Evolutionary conservation across 2,329 filamentous ascomycete species (phyloP), one percentile per base, ranked within the genome.

Genomic region (Fusarium sp.): DNA sequence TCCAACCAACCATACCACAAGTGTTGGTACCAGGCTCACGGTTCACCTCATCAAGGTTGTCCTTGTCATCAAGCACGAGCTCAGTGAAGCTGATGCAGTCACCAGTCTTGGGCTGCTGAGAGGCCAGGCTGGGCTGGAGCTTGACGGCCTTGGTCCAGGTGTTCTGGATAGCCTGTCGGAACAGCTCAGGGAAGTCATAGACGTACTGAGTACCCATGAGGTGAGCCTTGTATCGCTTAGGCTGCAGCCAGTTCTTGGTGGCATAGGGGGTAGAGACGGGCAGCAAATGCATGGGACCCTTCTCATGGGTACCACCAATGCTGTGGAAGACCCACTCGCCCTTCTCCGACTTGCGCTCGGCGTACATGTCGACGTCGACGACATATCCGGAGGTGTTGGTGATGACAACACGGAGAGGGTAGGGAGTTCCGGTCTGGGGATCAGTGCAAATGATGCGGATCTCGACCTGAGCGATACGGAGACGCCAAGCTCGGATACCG

Each of bases 121-220:
- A 91, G 58, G 91, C 90, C 69, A 98, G 86, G 22, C 88, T 87
- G 12, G 94, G 88, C 79, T 96, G 92, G 81, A 92, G 92, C 82
- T 92, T 91, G 73, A 93, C 88, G 65, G 92, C 91, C 82, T 92
- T 92, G 80, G 87, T 85, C 96, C 96, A 99, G 84, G 91, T 93
- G 88, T 98, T 98, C 87, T 98, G 95, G 81, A 98, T 94, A 51
- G 96, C 95, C 85, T 98, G 96, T 80, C 96, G 92, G 93, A 99
- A 99, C 57, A 99, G 92, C 88, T 99, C 96, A 33, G 96, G 96
- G 92, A 99, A 99, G 84, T 99, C 96, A 83, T 99, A 99, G 63
- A 98, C 96, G 82, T 98, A 99, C 85, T 99, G 96, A 31, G 96
- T 99, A 74, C 96, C 96, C 95, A 99, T 98, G 71, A 98, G 87